Evolutionary conservation across 768 basidiomycete species (phyloP), one percentile per base, ranked within the genome.

Genomic region (Tulasnella sp.): DNA sequence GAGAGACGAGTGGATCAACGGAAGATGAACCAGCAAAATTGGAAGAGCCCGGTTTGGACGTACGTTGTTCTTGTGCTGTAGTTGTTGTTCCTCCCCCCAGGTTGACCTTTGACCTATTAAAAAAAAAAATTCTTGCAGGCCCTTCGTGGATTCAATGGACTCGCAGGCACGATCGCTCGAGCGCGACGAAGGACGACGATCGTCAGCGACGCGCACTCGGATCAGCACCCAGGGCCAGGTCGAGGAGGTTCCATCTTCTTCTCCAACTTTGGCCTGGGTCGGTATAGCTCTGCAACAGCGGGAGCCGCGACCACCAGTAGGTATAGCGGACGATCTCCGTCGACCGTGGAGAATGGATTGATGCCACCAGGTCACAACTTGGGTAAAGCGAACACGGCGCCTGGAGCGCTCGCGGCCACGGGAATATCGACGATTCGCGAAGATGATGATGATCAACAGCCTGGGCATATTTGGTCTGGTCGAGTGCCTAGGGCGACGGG

Each of bases 41-140:
- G 9, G 57, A 59, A 31, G 57, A 59, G 31, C 57, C 57, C 19
- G 57, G 57, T 3, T 12, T 59, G 11, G 57, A 59, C 12, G 57
- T 59, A 24, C 12, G 57, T 30, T 4, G 27, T 7, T 29, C 46
- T 48, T 48, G n/a, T n/a, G n/a, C n/a, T n/a, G n/a, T n/a, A n/a
- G n/a, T n/a, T n/a, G n/a, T n/a, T n/a, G n/a, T n/a, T n/a, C n/a
- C n/a, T n/a, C n/a, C n/a, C n/a, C n/a, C n/a, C n/a, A n/a, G n/a
- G n/a, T 49, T 27, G 17, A 9, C 2, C n/a, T 22, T 38, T 17
- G 34, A 30, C 22, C 17, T 22, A 8, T 17, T 46, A 12, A 25
- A 25, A 12, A 42, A 24, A 3, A 17, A 2, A 3, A 24, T 15
- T n/a, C 10, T 30, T 43, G 15, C 25, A 59, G 57, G 57, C 57